Base-by-base conservation (phyloP, 148 eudicot genomes). In the Camellia sinensis region DNA sequence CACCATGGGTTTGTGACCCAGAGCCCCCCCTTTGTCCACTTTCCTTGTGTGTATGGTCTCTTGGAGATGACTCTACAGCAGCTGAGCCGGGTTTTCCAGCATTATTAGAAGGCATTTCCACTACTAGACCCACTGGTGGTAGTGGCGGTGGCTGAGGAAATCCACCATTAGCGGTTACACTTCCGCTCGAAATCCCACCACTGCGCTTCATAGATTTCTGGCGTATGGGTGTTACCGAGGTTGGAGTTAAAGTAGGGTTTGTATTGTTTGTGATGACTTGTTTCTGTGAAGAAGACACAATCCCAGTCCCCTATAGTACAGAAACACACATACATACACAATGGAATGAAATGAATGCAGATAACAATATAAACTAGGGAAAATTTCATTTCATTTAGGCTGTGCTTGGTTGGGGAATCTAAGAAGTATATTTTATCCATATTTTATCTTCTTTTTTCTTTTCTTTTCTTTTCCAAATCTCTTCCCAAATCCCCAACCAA, bases 191-290 rank as follows among this genome's bases (percentile, higher is more conserved):
- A 83, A 80, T 80, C 67, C 92, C 94, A 74, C 92, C 86, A n/a
- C 84, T 89, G 29, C 89, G 92, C 84, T 87, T 92, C 85, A 83
- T 84, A 7, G 90, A 88, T 79, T 85, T 92, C 78, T 91, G 97
- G 78, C 92, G 89, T 17, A 80, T 69, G 56, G 88, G 83, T 43
- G 87, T 80, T 18, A 81, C 90, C 84, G 86, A 85, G 79, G 84
- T 87, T 18, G 83, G 70, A 59, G 62, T 74, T 74, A 84, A 60
- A 75, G 66, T 87, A 73, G 88, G 83, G 71, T 85, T 86, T 12
- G 85, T 48, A 68, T 82, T 84, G 76, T 77, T 84, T 62, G 72
- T 80, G 40, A 21, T 52, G 7, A 75, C 85, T 37, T 83, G 87
- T 82, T 87, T 93, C 64, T 80, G 91, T 17, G 83, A 54, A 43